Evolutionary conservation across 116 monocot species (phyloP).

Genomic region (Posidonia oceanica): DNA sequence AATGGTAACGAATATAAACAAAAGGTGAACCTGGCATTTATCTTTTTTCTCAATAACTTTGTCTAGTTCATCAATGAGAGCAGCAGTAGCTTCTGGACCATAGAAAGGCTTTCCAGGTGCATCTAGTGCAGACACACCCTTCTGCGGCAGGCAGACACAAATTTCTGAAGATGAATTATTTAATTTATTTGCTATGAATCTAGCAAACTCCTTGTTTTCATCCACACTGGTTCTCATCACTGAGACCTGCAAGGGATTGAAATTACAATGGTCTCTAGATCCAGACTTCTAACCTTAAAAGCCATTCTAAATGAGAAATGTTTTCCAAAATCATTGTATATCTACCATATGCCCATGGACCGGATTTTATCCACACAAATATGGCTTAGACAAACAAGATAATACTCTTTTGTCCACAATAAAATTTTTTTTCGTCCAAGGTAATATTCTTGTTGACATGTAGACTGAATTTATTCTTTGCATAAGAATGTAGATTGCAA

Average conservation of each 20-base stretch:
- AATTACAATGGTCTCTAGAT: not conserved
- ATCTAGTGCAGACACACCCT: conserved; percentile 83
- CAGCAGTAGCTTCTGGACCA: conserved; percentile 54
- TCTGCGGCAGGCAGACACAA: conserved; percentile 59
- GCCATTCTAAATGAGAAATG: not conserved
- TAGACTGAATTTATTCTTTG: too few species aligned
- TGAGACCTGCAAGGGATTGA: conserved; percentile 44
- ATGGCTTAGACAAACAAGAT: too few species aligned
- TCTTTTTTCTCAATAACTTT: conserved; percentile 51
- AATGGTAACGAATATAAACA: not conserved
- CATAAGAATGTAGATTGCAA: too few species aligned
- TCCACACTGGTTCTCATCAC: conserved; percentile 65
- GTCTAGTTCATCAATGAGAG: conserved; percentile 55
- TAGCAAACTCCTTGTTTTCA: conserved; percentile 79
- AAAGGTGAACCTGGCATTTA: conserved; percentile 34
- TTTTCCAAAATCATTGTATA: too few species aligned
- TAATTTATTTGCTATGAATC: conserved; percentile 78
- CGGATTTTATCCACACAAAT: too few species aligned
- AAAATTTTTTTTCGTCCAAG: too few species aligned
- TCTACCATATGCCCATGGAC: too few species aligned
- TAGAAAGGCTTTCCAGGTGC: conserved; percentile 77
- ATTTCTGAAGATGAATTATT: conserved; percentile 56
- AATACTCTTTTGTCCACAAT: too few species aligned
- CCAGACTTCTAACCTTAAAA: not conserved
- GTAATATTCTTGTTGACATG: too few species aligned